These are phyloP conservation scores for Podaxis carcinomalis DNA, from an alignment of 768 basidiomycete species.

Conservation along the genomic window DNA sequence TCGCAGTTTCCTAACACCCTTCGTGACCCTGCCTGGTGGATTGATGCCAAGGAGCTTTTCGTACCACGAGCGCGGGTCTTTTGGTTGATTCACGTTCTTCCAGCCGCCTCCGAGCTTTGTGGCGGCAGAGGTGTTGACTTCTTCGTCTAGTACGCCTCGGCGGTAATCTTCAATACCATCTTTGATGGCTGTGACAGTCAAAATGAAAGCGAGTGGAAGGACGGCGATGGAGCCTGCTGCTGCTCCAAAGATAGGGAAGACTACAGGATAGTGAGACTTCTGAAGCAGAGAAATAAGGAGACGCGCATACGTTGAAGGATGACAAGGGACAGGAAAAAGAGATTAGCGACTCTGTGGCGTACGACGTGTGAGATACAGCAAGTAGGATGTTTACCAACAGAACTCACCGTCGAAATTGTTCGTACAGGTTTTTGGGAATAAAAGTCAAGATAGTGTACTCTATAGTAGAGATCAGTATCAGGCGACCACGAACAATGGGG, in stretches of 20 bases:
- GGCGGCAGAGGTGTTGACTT: slow-evolving; percentile 92
- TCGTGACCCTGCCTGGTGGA: slow-evolving; percentile 70
- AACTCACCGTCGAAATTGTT: slow-evolving; percentile 85
- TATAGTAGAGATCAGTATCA: slow-evolving; percentile 23
- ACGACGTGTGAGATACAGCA: not conserved
- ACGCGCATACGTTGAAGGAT: slow-evolving; percentile 63
- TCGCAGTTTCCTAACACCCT: slow-evolving; percentile 81
- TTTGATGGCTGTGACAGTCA: slow-evolving; percentile 88
- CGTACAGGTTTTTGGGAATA: slow-evolving; percentile 89
- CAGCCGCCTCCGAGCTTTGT: slow-evolving; percentile 82
- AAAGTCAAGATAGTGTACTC: slow-evolving; percentile 92
- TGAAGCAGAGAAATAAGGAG: not conserved
- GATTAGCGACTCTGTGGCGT: slow-evolving; percentile 69
- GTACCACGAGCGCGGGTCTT: slow-evolving; percentile 70
- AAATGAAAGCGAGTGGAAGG: slow-evolving; percentile 83
- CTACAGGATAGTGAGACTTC: slow-evolving; percentile 30
- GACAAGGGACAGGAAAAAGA: slow-evolving; percentile 87
- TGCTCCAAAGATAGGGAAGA: slow-evolving; percentile 90
- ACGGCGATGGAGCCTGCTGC: slow-evolving; percentile 77
- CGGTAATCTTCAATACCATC: slow-evolving; percentile 96
- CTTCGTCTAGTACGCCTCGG: slow-evolving; percentile 81
- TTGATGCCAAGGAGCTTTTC: slow-evolving; percentile 71
- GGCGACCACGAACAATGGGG: slow-evolving; percentile 1
- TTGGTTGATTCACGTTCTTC: slow-evolving; percentile 86
- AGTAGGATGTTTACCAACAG: not conserved